These are phyloP conservation scores for Apiotrichum laibachii DNA, from an alignment of 1,284 basidiomycete genomes.

Conservation along the genomic window DNA sequence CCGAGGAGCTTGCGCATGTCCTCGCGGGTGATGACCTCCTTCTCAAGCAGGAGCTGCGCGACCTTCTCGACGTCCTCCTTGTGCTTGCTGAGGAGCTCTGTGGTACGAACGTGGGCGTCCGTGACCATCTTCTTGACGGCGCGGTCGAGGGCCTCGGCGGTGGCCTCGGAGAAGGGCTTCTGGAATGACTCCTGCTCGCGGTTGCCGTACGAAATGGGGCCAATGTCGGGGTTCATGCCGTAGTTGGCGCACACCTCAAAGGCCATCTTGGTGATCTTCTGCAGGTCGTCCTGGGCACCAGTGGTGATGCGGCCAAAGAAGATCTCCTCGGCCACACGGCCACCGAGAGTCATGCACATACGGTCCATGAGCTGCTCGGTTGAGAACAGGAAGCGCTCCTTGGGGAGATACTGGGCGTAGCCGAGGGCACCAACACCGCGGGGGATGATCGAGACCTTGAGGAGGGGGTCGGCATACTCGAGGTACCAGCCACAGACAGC, in stretches of 20 bases:
- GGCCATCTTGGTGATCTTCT: conserved; percentile 97
- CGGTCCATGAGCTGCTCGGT: conserved; percentile 92
- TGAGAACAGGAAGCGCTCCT: conserved; percentile 92
- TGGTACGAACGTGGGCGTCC: conserved; percentile 81
- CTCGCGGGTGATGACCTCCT: conserved; percentile 86
- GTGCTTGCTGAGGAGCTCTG: conserved; percentile 75
- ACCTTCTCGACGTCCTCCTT: conserved; percentile 91
- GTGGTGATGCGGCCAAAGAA: conserved; percentile 97
- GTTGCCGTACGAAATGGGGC: conserved; percentile 92
- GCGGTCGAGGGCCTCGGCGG: conserved; percentile 84
- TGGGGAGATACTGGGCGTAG: conserved; percentile 94
- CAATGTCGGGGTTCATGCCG: conserved; percentile 93
- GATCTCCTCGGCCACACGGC: conserved; percentile 96
- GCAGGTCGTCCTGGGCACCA: conserved; percentile 94
- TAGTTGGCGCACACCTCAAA: conserved; percentile 90
- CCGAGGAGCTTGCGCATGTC: conserved; percentile 48
- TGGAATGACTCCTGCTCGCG: conserved; percentile 84
- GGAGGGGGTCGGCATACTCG: conserved; percentile 91
- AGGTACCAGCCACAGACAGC: conserved; percentile 98
- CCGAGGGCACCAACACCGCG: conserved; percentile 93
- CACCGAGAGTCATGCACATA: conserved; percentile 99
- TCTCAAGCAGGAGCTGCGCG: conserved; percentile 80
- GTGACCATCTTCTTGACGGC: conserved; percentile 93
- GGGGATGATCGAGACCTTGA: conserved; percentile 98
- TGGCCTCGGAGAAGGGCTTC: conserved; percentile 97